phyloP scores from a whole-genome alignment of 441 rosid species.

The Gossypium gossypioides region DNA sequence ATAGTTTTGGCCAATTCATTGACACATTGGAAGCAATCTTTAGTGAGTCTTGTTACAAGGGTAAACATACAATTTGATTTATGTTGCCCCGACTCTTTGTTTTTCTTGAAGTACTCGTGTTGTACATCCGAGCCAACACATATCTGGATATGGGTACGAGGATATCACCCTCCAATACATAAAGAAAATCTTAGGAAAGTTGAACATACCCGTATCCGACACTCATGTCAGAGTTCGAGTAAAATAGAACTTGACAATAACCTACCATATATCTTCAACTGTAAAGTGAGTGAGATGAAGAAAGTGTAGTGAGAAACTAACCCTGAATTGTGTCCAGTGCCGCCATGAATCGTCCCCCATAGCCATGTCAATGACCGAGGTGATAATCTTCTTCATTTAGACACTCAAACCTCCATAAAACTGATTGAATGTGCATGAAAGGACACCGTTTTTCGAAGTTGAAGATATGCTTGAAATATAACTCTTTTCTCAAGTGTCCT shows the following conservation, averaged over 20 bases:
- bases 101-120: not conserved
- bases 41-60: not conserved
- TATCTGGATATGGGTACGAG: not conserved
- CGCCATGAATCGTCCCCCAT: constrained; percentile 1
- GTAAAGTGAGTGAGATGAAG: constrained; percentile 18
- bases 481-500: constrained; percentile 40
- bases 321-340: constrained; percentile 4
- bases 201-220: not conserved
- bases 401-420: constrained; percentile 17
- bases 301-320: not conserved
- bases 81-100: not conserved
- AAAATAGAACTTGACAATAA: not conserved
- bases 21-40: not conserved
- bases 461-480: constrained; percentile 10
- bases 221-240: not conserved
- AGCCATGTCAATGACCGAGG: not conserved
- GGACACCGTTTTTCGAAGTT: constrained; percentile 2
- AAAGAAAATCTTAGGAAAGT: not conserved
- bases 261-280: constrained; percentile 3
- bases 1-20: not conserved
- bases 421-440: constrained; percentile 12
- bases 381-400: constrained; percentile 8
- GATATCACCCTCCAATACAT: not conserved
- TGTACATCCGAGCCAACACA: not conserved
- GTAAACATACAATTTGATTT: not conserved